phyloP scores from a whole-genome alignment of 1,284 basidiomycete genomes.

The Sporisorium scitamineum region DNA sequence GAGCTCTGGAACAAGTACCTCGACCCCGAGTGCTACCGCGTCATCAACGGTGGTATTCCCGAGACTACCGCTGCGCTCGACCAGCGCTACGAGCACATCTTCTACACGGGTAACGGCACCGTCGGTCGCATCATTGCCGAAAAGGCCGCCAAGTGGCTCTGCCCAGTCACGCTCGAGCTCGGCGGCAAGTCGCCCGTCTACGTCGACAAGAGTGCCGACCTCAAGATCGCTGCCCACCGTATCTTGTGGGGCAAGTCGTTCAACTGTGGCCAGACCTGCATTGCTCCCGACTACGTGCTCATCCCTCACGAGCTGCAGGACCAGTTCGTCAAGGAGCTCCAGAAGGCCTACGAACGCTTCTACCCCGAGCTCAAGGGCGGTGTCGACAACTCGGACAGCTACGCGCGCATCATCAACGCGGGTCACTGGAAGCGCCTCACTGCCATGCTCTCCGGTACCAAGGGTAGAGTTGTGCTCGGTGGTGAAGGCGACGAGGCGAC shows the following conservation, averaged over 20 bases:
- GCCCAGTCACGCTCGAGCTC: conserved; percentile 82
- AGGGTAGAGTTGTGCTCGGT: conserved; percentile 79
- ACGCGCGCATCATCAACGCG: conserved; percentile 73
- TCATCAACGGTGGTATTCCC: conserved; percentile 81
- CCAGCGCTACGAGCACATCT: conserved; percentile 82
- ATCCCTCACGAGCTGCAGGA: conserved; percentile 77
- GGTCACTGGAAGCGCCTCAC: conserved; percentile 77
- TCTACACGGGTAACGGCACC: conserved; percentile 75
- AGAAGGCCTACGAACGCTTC: conserved; percentile 72
- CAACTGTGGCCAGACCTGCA: conserved; percentile 75
- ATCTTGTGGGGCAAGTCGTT: conserved; percentile 83
- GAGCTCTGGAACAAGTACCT: conserved; percentile 84
- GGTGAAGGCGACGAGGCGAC: conserved; percentile 76
- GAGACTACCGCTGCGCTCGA: conserved; percentile 84
- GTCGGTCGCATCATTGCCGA: conserved; percentile 82
- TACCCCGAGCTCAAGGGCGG: conserved; percentile 70
- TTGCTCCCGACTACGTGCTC: conserved; percentile 80
- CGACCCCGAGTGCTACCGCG: conserved; percentile 78
- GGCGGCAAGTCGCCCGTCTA: conserved; percentile 87
- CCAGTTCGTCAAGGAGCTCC: conserved; percentile 75
- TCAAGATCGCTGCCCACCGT: conserved; percentile 72
- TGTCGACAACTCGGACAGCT: conserved; percentile 71
- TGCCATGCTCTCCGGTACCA: conserved; percentile 76
- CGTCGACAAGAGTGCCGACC: conserved; percentile 76
- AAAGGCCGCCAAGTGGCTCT: conserved; percentile 87